phyloP scores from a whole-genome alignment of 2,329 filamentous ascomycete species.

The Colletotrichum falcatum region DNA sequence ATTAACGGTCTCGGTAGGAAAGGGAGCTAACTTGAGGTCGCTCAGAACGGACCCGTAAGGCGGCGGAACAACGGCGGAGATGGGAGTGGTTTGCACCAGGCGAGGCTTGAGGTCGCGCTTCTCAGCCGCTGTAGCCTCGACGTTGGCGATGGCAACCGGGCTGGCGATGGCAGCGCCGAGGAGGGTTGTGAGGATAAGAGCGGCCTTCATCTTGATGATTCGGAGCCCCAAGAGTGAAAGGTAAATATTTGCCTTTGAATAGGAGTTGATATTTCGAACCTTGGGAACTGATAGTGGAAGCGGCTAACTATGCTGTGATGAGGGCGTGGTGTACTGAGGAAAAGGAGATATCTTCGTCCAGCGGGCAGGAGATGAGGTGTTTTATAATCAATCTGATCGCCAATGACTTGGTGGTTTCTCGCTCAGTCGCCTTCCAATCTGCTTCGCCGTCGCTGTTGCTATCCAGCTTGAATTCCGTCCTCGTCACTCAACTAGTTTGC shows the following conservation, averaged over 20 bases:
- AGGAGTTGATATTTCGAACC: constrained; percentile 20
- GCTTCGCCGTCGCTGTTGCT: background rate
- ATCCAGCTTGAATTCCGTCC: constrained; percentile 11
- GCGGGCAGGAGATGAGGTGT: constrained; percentile 16
- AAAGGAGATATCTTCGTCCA: background rate
- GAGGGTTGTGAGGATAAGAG: constrained; percentile 30
- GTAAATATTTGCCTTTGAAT: background rate
- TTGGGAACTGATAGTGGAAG: constrained; percentile 25
- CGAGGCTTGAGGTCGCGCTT: constrained; percentile 13
- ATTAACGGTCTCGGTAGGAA: background rate
- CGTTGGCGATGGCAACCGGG: constrained; percentile 27
- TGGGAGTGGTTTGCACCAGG: no score
- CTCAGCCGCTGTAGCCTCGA: background rate
- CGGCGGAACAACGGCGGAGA: no score
- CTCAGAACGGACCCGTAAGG: fast-evolving
- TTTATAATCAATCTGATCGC: constrained; percentile 30
- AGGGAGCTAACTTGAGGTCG: background rate
- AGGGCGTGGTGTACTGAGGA: constrained; percentile 31
- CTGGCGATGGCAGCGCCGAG: constrained; percentile 22
- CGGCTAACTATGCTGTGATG: constrained; percentile 39
- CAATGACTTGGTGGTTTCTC: background rate
- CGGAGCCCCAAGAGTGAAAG: background rate
- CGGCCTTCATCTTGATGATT: constrained; percentile 39
- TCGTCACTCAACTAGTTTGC: constrained; percentile 26
- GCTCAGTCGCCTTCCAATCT: background rate